Evolutionary conservation across 495 filamentous ascomycete genomes (phyloP).

Genomic region (Penicillium turbatum): DNA sequence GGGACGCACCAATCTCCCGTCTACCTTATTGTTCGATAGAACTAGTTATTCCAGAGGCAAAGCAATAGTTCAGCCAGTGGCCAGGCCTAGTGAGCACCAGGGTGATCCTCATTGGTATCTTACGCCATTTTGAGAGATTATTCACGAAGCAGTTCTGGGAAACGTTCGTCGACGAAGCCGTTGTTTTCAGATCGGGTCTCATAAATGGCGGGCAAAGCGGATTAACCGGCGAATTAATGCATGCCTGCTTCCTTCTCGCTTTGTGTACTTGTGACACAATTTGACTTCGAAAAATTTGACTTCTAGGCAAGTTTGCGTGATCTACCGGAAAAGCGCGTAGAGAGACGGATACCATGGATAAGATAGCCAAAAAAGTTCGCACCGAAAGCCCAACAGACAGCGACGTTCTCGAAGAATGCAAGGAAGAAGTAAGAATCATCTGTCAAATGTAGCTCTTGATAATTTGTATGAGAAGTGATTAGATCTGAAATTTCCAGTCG

Average conservation of each 20-base stretch:
- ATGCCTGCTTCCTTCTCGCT: constrained; percentile 4
- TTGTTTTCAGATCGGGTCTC: neutral
- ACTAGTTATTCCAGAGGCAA: too few relatives aligned
- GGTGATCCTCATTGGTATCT: too few relatives aligned
- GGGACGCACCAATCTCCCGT: too few relatives aligned
- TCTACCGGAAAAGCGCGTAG: neutral
- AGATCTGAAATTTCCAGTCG: too few relatives aligned
- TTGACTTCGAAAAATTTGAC: constrained; percentile 1
- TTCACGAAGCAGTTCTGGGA: neutral
- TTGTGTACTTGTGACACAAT: neutral
- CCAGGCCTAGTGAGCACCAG: too few relatives aligned
- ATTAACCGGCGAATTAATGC: neutral
- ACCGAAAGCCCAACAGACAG: neutral
- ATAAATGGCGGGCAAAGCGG: neutral
- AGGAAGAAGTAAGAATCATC: neutral
- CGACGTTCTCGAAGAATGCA: neutral
- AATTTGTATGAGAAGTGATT: too few relatives aligned
- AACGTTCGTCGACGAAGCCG: neutral
- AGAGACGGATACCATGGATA: neutral
- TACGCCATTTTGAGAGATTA: too few relatives aligned
- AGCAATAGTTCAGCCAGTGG: too few relatives aligned
- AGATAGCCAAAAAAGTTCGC: neutral
- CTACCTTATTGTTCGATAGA: too few relatives aligned
- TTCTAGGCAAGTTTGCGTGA: neutral
- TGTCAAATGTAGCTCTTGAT: neutral